Evolutionary conservation across 345 rosid species (phyloP).

Genomic region (Sisymbrium irio): DNA sequence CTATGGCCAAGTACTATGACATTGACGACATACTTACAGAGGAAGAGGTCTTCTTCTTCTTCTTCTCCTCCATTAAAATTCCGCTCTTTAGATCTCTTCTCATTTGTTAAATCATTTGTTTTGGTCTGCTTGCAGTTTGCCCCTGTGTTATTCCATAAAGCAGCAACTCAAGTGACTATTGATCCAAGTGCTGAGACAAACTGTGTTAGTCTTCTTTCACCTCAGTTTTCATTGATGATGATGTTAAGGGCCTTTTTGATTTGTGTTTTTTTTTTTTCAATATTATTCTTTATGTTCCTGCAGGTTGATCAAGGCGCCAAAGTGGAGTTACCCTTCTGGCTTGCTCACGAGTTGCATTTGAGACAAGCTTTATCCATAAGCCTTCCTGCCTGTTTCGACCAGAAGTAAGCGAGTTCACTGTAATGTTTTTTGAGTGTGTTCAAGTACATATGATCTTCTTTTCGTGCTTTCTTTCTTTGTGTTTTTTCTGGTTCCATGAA

Average conservation of each 20-base stretch:
- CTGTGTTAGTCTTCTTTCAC: constrained; percentile 40
- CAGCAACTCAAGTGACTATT: constrained; percentile 66
- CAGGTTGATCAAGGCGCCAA: constrained; percentile 80
- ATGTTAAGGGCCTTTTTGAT: neutral
- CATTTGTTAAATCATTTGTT: neutral
- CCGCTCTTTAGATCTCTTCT: neutral
- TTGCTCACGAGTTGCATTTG: constrained; percentile 63
- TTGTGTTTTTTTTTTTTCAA: neutral
- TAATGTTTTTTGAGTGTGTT: neutral
- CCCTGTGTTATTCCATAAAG: constrained; percentile 22
- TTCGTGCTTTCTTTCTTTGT: too few relatives aligned
- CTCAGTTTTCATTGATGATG: neutral
- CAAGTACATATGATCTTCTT: too few relatives aligned
- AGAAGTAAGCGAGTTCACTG: constrained; percentile 46
- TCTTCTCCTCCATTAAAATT: constrained; percentile 1
- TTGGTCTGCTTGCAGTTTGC: constrained; percentile 44
- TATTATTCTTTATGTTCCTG: neutral
- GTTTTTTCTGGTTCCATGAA: too few relatives aligned
- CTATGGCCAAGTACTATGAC: constrained; percentile 62
- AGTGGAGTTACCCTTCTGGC: constrained; percentile 72
- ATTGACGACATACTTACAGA: constrained; percentile 72
- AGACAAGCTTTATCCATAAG: constrained; percentile 63
- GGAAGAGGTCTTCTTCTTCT: constrained; percentile 53
- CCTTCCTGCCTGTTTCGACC: constrained; percentile 73
- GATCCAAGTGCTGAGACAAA: constrained; percentile 75